Base-by-base conservation (phyloP, 257 asterid species). In the Cordia subcordata region DNA sequence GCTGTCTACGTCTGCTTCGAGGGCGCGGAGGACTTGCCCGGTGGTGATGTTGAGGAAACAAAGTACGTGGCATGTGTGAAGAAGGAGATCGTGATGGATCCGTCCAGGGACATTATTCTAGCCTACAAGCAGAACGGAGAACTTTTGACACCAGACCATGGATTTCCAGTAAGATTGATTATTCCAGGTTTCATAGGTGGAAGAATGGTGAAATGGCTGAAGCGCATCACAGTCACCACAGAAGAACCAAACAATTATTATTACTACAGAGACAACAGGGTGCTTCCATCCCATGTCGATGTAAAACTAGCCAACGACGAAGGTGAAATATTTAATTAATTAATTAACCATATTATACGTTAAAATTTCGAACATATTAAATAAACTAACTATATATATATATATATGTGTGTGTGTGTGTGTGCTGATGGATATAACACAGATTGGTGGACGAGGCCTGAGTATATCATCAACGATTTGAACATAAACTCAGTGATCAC, bases 371-470 rank as follows among this genome's bases (percentile, higher is more conserved):
- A n/a, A n/a, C n/a, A n/a, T n/a, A n/a, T n/a, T n/a, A n/a, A n/a
- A n/a, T n/a, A n/a, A n/a, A n/a, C n/a, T n/a, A n/a, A n/a, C n/a
- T n/a, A n/a, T 27, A 6, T 27, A 6, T n/a, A n/a, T n/a, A n/a
- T n/a, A n/a, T n/a, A n/a, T n/a, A n/a, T n/a, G n/a, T n/a, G n/a
- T n/a, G n/a, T n/a, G n/a, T n/a, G n/a, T n/a, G n/a, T n/a, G n/a
- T 27, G 35, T 27, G 35, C 4, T 27, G 35, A 27, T 27, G 35
- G 3, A 42, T 11, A 42, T 39, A 8, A 39, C 44, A 12, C 47
- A 92, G 99, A 93, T 0, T 92, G 99, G 99, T 92, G 99, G 99
- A 86, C 88, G 68, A 92, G 81, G 63, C 91, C 90, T 1, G 99
- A 88, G 62, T 61, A 76, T 80, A 82, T 82, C 64, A 92, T 92